phyloP scores from a whole-genome alignment of 2,329 filamentous ascomycete genomes.

The Fusarium fujikuroi region DNA sequence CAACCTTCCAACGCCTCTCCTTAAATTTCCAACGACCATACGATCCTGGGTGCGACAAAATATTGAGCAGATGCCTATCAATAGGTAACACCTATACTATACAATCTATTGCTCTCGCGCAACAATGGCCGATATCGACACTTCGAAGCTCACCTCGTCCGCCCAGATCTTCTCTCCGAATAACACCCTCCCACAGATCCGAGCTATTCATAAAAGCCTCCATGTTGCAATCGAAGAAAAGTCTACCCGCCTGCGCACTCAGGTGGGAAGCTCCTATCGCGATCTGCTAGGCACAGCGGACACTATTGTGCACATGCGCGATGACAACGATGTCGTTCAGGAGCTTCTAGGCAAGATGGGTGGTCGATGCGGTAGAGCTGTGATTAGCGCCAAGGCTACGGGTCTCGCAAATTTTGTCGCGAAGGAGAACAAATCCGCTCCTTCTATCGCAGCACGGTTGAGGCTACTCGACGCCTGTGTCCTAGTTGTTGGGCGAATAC shows the following conservation, averaged over 20 bases:
- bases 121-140: conserved; percentile 58
- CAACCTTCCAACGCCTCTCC: conserved; percentile 12
- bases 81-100: neutral
- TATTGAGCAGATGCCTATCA: conserved; percentile 19
- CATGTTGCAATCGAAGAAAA: conserved; percentile 71
- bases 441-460: conserved; percentile 54
- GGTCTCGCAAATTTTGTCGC: conserved; percentile 63
- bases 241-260: conserved; percentile 68
- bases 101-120: neutral
- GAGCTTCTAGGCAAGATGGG: conserved; percentile 77
- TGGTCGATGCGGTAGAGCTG: conserved; percentile 77
- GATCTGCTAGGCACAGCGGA: conserved; percentile 92
- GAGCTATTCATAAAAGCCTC: conserved; percentile 69
- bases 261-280: conserved; percentile 79
- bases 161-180: conserved; percentile 65
- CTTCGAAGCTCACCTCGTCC: conserved; percentile 60
- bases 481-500: conserved; percentile 59
- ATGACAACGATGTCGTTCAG: conserved; percentile 80
- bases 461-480: conserved; percentile 64
- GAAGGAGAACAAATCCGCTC: conserved; percentile 43
- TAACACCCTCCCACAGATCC: conserved; percentile 71
- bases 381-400: conserved; percentile 72
- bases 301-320: conserved; percentile 90
- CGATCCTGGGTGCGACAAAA: conserved; percentile 3
- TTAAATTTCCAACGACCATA: conserved; percentile 2